A percentile compares a stretch with the other conserved stretches of the same genome.
Evolutionary conservation across 495 filamentous ascomycete genomes (phyloP).

Genomic region (Penicillium psychrofluorescens): DNA sequence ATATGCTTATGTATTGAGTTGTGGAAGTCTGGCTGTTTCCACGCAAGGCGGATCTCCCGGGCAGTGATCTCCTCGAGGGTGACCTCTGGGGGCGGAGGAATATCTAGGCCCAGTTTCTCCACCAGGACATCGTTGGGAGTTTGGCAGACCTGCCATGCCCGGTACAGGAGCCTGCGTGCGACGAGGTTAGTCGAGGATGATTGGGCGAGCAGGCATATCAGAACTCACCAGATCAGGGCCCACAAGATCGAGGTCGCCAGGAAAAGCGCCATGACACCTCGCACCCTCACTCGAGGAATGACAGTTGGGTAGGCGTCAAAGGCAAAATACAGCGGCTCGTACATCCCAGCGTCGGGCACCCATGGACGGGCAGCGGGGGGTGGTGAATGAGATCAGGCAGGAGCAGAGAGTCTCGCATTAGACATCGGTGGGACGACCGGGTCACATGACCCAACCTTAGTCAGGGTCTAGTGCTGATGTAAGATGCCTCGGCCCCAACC

Average conservation of each 20-base stretch:
- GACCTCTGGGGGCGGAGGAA: constrained; percentile 81
- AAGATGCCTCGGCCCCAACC: not conserved
- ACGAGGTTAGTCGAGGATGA: not conserved
- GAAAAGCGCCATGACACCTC: constrained; percentile 45
- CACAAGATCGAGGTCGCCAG: constrained; percentile 42
- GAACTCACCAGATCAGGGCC: constrained; percentile 44
- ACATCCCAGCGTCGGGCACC: constrained; percentile 39
- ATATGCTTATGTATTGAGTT: constrained; percentile 79
- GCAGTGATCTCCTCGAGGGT: constrained; percentile 85
- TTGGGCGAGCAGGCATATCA: not conserved
- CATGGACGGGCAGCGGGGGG: constrained; percentile 26
- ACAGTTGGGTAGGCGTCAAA: constrained; percentile 43
- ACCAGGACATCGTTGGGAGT: constrained; percentile 88
- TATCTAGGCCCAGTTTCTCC: constrained; percentile 83
- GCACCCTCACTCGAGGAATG: constrained; percentile 41
- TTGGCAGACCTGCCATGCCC: constrained; percentile 77
- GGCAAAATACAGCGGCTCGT: constrained; percentile 40
- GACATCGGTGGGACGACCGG: constrained; percentile 3
- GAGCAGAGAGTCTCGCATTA: not conserved
- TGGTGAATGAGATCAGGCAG: constrained; percentile 5
- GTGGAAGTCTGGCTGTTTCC: constrained; percentile 72
- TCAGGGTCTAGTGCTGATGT: constrained; percentile 3
- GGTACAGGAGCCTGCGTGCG: constrained; percentile 60
- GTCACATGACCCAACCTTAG: constrained; percentile 13
- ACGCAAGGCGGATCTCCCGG: constrained; percentile 83